Conservation (phyloP, 768 basidiomycete genomes). For the Albatrellus ellisii region DNA sequence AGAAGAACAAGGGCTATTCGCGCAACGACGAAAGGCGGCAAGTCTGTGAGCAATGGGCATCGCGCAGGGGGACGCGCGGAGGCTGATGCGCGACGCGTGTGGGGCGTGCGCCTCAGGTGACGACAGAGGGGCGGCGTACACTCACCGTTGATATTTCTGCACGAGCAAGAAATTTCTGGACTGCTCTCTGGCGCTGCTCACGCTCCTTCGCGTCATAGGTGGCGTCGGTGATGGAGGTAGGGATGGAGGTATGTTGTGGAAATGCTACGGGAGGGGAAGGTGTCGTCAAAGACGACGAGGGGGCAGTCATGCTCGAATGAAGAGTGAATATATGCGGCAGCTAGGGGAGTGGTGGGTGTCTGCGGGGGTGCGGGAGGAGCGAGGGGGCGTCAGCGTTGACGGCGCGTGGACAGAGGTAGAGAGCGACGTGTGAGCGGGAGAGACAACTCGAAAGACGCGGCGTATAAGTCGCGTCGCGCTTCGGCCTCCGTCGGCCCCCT, state of each 20-base stretch:
- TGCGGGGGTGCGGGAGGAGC: not conserved
- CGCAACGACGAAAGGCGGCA: not conserved
- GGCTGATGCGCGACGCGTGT: constrained; percentile 9
- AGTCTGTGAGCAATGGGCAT: constrained; percentile 14
- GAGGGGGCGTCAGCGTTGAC: not conserved
- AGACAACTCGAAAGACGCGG: too few species aligned
- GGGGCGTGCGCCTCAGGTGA: constrained; percentile 5
- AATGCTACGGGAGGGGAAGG: constrained; percentile 65
- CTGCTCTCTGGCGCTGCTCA: constrained; percentile 52
- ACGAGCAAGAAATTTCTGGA: constrained; percentile 65
- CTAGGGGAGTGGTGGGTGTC: not conserved
- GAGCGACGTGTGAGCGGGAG: not conserved
- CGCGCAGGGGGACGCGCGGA: constrained; percentile 7
- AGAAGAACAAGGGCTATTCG: not conserved
- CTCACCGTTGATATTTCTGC: constrained; percentile 75
- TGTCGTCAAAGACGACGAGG: constrained; percentile 72
- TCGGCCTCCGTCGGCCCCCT: too few species aligned
- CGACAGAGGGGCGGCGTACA: constrained; percentile 21
- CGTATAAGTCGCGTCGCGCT: too few species aligned
- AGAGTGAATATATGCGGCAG: not conserved
- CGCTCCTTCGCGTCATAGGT: constrained; percentile 32
- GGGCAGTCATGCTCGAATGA: constrained; percentile 46
- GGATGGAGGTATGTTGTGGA: constrained; percentile 29
- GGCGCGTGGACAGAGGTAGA: not conserved
- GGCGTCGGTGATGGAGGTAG: constrained; percentile 20